Conservation (phyloP, 2,329 filamentous ascomycete species). For the Claviceps citrina region DNA sequence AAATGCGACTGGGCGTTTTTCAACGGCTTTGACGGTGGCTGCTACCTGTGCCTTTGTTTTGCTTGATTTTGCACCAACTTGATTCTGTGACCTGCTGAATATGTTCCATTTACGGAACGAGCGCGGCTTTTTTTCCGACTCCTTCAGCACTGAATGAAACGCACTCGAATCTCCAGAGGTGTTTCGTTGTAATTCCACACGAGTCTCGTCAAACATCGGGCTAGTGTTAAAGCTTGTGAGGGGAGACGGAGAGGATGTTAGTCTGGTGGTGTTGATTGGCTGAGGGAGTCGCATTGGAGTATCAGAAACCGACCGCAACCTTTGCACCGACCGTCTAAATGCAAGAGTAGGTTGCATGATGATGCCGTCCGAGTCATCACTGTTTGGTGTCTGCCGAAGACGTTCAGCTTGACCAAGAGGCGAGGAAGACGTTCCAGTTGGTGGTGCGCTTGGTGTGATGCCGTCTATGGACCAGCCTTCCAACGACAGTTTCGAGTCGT, state of each 20-base stretch:
- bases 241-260: conserved; percentile 29
- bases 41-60: conserved; percentile 25
- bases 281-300: conserved; percentile 33
- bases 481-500: conserved; percentile 26
- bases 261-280: conserved; percentile 33
- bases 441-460: conserved; percentile 27
- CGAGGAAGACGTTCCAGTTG: conserved; percentile 39
- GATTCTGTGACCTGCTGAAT: conserved; percentile 40
- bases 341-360: conserved; percentile 36
- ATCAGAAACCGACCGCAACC: conserved; percentile 30
- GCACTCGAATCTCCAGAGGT: conserved; percentile 16
- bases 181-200: conserved; percentile 25
- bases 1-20: conserved; percentile 39
- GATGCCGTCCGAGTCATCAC: conserved; percentile 37
- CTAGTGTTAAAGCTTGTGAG: conserved; percentile 42
- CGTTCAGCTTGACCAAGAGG: conserved; percentile 20
- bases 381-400: conserved; percentile 36
- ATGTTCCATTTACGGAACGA: conserved; percentile 49
- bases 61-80: conserved; percentile 24
- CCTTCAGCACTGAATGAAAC: conserved; percentile 28
- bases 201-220: conserved; percentile 42
- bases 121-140: conserved; percentile 37
- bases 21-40: conserved; percentile 32
- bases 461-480: conserved; percentile 25
- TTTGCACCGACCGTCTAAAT: conserved; percentile 39